Percentiles rank a stretch among this genome's conserved stretches.
These are phyloP conservation scores for Drechslera avenae DNA, from an alignment of 2,329 filamentous ascomycete genomes.

Conservation along the genomic window DNA sequence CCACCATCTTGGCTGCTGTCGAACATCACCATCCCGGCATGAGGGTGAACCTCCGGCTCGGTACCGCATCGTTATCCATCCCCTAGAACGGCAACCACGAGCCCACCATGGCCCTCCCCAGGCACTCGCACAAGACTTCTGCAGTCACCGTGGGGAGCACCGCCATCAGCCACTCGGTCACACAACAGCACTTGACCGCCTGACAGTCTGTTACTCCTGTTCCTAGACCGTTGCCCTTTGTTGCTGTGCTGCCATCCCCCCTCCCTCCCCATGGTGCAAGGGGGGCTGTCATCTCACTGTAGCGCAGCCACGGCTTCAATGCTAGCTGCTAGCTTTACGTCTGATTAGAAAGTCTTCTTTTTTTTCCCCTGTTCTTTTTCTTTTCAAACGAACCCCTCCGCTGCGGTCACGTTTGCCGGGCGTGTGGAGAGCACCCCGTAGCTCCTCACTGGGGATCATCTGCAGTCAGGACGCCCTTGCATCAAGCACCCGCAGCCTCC, in stretches of 20 bases:
- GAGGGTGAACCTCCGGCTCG: conserved; percentile 32
- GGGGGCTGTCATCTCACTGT: conserved; percentile 41
- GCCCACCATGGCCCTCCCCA: conserved; percentile 11
- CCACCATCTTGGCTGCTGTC: conserved; percentile 27
- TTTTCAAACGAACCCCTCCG: conserved; percentile 10
- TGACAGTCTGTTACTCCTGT: conserved; percentile 40
- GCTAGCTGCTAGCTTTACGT: conserved; percentile 2
- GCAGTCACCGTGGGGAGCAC: conserved; percentile 30
- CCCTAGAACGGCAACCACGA: conserved; percentile 18
- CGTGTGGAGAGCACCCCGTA: conserved; percentile 6
- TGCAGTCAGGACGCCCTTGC: conserved; percentile 14
- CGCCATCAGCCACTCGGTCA: conserved; percentile 24
- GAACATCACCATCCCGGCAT: conserved; percentile 30
- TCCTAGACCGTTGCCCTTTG: conserved; percentile 24
- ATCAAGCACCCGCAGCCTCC: conserved; percentile 12
- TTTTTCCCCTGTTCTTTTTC: too few relatives aligned
- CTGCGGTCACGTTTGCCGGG: conserved; percentile 6
- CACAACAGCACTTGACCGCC: conserved; percentile 38
- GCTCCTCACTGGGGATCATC: conserved; percentile 12
- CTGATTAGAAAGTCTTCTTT: conserved; percentile 13
- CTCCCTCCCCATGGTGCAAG: conserved; percentile 27
- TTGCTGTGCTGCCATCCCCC: conserved; percentile 24
- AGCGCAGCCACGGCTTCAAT: conserved; percentile 30
- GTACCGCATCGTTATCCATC: conserved; percentile 23
- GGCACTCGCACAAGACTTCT: conserved; percentile 29